A percentile compares a stretch with the other conserved stretches of the same genome.
Conservation (phyloP, 2,329 filamentous ascomycete species). For the Passalora sequoiae region DNA sequence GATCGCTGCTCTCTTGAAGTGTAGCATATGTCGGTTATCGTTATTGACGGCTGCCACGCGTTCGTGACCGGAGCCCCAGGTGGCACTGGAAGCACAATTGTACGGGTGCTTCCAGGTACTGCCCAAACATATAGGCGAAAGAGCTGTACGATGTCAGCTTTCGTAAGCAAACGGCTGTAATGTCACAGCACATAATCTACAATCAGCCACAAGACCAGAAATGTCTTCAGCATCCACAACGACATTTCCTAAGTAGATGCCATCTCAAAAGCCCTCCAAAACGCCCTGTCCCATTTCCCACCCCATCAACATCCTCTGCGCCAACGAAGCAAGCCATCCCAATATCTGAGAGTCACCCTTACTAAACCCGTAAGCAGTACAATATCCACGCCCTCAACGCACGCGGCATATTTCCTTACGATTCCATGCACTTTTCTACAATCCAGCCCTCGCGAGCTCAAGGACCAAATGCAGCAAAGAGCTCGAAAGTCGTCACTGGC, state of each 20-base stretch:
- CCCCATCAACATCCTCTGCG: conserved; percentile 50
- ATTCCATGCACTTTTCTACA: conserved; percentile 54
- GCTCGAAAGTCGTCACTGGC: conserved; percentile 50
- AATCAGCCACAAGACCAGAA: conserved; percentile 33
- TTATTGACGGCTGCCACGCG: conserved; percentile 47
- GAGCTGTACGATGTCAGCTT: conserved; percentile 7
- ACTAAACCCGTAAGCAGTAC: conserved; percentile 51
- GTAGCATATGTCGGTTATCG: conserved; percentile 41
- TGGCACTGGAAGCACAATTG: conserved; percentile 48
- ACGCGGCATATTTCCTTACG: conserved; percentile 50
- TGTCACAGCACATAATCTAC: conserved; percentile 50
- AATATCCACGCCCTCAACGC: conserved; percentile 48
- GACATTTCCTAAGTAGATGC: conserved; percentile 47
- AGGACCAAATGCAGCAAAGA: conserved; percentile 45
- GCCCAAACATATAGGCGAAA: conserved; percentile 12
- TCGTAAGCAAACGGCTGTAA: conserved; percentile 48
- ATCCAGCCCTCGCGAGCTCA: conserved; percentile 34
- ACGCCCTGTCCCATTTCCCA: conserved; percentile 44
- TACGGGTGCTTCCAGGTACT: conserved; percentile 51
- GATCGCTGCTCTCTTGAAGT: not conserved
- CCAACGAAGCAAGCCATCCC: conserved; percentile 47
- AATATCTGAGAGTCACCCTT: conserved; percentile 51
- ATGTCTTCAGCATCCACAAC: conserved; percentile 42
- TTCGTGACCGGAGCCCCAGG: conserved; percentile 52
- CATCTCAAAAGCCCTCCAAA: conserved; percentile 38